Base-by-base conservation (phyloP, 1,139 yeast genomes). In the Komagataea norvegica region DNA sequence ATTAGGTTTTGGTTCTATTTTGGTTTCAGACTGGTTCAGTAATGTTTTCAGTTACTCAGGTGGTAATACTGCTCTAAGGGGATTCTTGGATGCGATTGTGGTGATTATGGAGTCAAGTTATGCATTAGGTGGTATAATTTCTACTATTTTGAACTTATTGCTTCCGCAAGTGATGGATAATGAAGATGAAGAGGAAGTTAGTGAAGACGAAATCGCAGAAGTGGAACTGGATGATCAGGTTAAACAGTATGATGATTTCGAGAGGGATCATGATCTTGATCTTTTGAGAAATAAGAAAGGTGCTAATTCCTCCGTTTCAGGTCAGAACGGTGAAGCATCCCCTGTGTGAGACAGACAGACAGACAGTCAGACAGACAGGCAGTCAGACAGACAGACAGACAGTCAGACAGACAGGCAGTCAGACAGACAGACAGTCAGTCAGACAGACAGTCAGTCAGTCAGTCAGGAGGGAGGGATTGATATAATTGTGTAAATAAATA, bases 101-200 rank as follows among this genome's bases (percentile, higher is more conserved):
- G 73, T 88, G 47, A 87, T 88, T 36, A 76, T 85, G 83, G 91
- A 85, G 59, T 83, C 95, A 17, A 89, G 94, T 28, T 87, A 82
- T 56, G 94, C 95, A 24, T 67, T 87, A 37, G 74, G 91, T 22
- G 96, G 95, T 14, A 69, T 88, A 50, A 52, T 85, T 31, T 94
- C 88, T 27, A 76, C 85, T 35, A 60, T 85, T 31, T 65, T 86
- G 44, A 87, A 87, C 65, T 64, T 84, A 49, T 30, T 80, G 25
- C 64, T 87, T 46, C 93, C 94, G 11, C 88, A 80, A 59, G 81
- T 79, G 29, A 59, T 61, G 29, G 93, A 82, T 52, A 83, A 77
- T 33, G 69, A 68, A 29, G 42, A 44, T 13, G 46, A 43, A 8
- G 42, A 37, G n/a, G 36, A 35, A 17, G 40, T 35, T 29, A 34